Evolutionary conservation across 257 asterid genomes (phyloP), one percentile per base, ranked within the genome.

Genomic region (Marsdenia floribunda): DNA sequence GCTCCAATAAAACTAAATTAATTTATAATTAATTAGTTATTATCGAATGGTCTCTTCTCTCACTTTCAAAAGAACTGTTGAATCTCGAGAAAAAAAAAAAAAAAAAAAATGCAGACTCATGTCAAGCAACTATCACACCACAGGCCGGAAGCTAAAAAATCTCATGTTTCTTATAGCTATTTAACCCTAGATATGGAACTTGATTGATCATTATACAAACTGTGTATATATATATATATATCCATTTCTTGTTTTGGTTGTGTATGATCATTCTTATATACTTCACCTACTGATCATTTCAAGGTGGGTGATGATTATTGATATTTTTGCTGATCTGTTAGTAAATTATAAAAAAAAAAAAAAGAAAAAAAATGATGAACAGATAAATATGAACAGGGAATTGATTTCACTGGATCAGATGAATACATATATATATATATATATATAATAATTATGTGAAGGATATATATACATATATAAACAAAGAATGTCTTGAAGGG

Each of bases 1-100:
- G 79, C 78, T 38, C 58, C 75, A 74, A 59, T 55, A 68, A 44
- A 50, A 71, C 75, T 53, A 58, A 29, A 0, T 29, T 29, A 29
- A 29, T 29, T 29, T 29, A 29, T 29, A 29, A 78, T 7, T 8
- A 44, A 6, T 44, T 44, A 53, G 53, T 64, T 6, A 50, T 52
- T 64, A 46, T 58, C 73, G 58, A 8, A 76, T 69, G 21, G 33
- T 40, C 58, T 53, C 63, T 61, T 72, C 68, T 65, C 63, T 70
- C 82, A n/a, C 53, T 74, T 77, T 75, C 78, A 65, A 11, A 33
- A 44, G 38, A 67, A 22, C 19, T 53, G 42, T 65, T 37, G 22
- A 4, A 2, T 40, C 40, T 9, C 18, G 0, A 21, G 16, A 57
- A 9, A 21, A n/a, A 38, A 24, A 37, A 42, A 9, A 21, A 33